Conservation (phyloP, 306 rosid genomes). For the Ziziphus jujuba region DNA sequence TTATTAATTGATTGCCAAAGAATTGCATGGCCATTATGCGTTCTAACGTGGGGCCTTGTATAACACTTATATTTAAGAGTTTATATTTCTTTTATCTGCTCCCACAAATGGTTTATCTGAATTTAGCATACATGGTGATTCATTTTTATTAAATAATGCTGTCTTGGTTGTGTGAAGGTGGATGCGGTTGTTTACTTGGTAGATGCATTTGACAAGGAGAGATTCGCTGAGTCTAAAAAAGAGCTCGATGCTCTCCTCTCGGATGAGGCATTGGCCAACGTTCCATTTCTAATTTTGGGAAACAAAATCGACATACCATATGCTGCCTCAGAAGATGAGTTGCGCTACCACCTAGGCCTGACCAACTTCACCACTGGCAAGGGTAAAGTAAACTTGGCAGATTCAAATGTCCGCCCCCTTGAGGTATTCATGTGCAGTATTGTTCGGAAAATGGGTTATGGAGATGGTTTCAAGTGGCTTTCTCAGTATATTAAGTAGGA, state of each 20-base stretch:
- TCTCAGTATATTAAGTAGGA: slow-evolving; percentile 81
- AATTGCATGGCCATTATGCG: not conserved
- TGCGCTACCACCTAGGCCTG: slow-evolving; percentile 71
- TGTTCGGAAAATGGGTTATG: slow-evolving; percentile 91
- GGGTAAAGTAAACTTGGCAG: slow-evolving; percentile 73
- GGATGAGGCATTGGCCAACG: slow-evolving; percentile 65
- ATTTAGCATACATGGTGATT: not conserved
- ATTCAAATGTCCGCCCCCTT: slow-evolving; percentile 71
- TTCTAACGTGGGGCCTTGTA: not conserved
- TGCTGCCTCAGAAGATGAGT: slow-evolving; percentile 87
- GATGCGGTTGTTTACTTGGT: slow-evolving; percentile 86
- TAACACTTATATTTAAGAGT: not conserved
- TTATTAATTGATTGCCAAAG: not conserved
- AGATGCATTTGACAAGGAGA: slow-evolving; percentile 80
- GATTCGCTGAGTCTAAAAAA: slow-evolving; percentile 73
- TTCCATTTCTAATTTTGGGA: slow-evolving; percentile 82
- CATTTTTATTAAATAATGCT: not conserved
- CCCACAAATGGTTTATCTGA: not conserved
- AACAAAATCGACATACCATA: slow-evolving; percentile 81
- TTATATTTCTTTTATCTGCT: not conserved
- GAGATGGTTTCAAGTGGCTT: slow-evolving; percentile 91
- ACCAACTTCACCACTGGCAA: slow-evolving; percentile 87
- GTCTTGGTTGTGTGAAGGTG: slow-evolving; percentile 45
- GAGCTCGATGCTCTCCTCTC: slow-evolving; percentile 86
- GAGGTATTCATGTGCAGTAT: slow-evolving; percentile 96